Evolutionary conservation across 495 filamentous ascomycete genomes (phyloP).

Genomic region (Penicillium steckii): DNA sequence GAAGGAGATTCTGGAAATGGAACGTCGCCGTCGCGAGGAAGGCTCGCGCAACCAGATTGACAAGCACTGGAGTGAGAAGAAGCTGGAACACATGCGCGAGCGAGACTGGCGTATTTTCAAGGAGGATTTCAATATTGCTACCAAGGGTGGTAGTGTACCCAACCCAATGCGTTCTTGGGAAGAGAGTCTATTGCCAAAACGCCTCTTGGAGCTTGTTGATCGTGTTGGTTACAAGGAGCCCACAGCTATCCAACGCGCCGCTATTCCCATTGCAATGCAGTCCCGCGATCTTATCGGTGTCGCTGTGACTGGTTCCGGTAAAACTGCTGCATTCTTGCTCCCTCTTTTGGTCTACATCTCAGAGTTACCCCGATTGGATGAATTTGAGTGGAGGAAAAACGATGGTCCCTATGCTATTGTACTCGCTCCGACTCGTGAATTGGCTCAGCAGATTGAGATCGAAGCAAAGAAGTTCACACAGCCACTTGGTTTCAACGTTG

Average conservation of each 20-base stretch:
- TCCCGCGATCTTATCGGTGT: conserved; percentile 95
- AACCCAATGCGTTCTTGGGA: conserved; percentile 96
- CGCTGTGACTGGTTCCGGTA: conserved; percentile 97
- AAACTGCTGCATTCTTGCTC: conserved; percentile 93
- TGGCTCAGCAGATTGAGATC: conserved; percentile 95
- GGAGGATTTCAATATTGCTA: conserved; percentile 96
- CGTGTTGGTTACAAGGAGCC: conserved; percentile 92
- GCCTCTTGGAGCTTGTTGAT: conserved; percentile 78
- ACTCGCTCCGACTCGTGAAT: conserved; percentile 94
- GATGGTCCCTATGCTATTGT: conserved; percentile 97
- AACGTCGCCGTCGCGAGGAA: conserved; percentile 75
- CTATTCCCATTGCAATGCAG: conserved; percentile 93
- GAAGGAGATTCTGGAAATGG: conserved; percentile 82
- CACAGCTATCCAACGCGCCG: conserved; percentile 86
- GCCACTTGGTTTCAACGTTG: conserved; percentile 90
- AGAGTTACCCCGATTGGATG: conserved; percentile 79
- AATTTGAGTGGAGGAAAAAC: conserved; percentile 76
- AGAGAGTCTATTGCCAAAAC: conserved; percentile 78
- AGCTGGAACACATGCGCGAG: conserved; percentile 92
- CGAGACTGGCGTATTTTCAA: conserved; percentile 99
- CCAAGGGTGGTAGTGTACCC: conserved; percentile 86
- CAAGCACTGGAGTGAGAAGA: conserved; percentile 99
- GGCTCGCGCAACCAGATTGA: conserved; percentile 67
- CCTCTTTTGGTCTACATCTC: conserved; percentile 97
- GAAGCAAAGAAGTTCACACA: conserved; percentile 93